These are phyloP conservation scores for Astrephomene gubernaculifera DNA, from an alignment of 139 green algal genomes.

Conservation along the genomic window DNA sequence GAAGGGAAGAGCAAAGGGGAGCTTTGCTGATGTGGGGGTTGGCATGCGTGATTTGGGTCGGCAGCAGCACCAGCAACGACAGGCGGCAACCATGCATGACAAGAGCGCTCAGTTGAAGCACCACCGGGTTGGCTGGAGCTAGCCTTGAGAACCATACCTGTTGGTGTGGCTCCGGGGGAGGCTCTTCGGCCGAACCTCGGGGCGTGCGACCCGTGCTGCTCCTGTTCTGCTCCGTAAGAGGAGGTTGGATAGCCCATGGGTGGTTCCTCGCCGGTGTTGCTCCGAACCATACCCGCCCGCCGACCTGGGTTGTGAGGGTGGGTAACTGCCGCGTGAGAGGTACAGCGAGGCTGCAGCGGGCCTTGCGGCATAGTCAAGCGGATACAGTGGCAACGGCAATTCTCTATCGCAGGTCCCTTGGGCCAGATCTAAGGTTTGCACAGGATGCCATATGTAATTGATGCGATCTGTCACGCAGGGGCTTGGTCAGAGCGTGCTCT, in stretches of 20 bases:
- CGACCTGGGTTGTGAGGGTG: not conserved
- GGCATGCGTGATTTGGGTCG: not conserved
- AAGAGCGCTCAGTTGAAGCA: not conserved
- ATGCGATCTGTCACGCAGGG: not conserved
- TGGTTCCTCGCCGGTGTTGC: not conserved
- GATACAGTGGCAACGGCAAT: no score
- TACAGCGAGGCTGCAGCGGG: no score
- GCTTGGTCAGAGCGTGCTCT: not conserved
- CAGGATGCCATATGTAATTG: not conserved
- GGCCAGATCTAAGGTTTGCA: not conserved
- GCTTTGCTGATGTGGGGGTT: not conserved
- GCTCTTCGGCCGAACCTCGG: slow-evolving; percentile 18
- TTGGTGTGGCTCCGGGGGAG: not conserved
- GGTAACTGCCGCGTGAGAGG: no score
- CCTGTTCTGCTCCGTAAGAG: not conserved
- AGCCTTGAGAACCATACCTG: not conserved
- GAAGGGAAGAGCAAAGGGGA: not conserved
- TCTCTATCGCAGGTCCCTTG: no score
- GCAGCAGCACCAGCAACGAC: no score
- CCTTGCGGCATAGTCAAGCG: not conserved
- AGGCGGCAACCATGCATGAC: not conserved
- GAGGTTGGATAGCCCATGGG: not conserved
- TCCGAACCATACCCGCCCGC: not conserved
- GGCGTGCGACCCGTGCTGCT: not conserved
- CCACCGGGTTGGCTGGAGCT: not conserved